Evolutionary conservation across 1,139 yeast genomes (phyloP).

Genomic region (Suhomyces wounanorum): DNA sequence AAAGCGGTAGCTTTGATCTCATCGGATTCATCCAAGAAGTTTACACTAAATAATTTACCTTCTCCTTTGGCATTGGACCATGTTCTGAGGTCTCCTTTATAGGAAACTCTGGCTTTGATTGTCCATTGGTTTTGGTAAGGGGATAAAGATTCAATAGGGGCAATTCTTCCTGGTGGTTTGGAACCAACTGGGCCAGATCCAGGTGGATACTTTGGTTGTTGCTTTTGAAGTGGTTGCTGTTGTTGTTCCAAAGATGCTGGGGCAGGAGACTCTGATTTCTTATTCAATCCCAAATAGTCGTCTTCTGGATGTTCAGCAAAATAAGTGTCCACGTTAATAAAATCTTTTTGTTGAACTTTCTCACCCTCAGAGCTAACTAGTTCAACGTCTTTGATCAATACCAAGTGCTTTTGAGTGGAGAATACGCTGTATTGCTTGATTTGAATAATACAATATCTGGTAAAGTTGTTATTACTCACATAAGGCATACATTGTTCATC

Average conservation of each 20-base stretch:
- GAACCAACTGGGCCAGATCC: conserved; percentile 16
- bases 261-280: conserved; percentile 21
- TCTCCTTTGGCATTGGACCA: conserved; percentile 88
- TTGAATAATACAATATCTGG: conserved; percentile 34
- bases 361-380: conserved; percentile 45
- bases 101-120: conserved; percentile 86
- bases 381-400: conserved; percentile 55
- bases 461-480: conserved; percentile 48
- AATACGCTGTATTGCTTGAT: conserved; percentile 50
- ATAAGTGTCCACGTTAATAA: conserved; percentile 53
- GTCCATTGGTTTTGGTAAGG: conserved; percentile 94
- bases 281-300: conserved; percentile 33
- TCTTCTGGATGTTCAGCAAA: conserved; percentile 58
- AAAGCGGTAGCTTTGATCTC: conserved; percentile 97
- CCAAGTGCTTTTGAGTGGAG: conserved; percentile 53
- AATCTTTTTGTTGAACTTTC: conserved; percentile 37
- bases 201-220: conserved; percentile 20
- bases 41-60: conserved; percentile 87
- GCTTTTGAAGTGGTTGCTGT: conserved; percentile 12
- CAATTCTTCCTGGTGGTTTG: conserved; percentile 34
- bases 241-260: conserved; percentile 10
- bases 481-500: conserved; percentile 59
- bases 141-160: conserved; percentile 83
- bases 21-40: conserved; percentile 90
- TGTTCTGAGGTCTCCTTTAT: conserved; percentile 82